Conservation (phyloP, 345 rosid genomes). For the Noccaea bulbosa region DNA sequence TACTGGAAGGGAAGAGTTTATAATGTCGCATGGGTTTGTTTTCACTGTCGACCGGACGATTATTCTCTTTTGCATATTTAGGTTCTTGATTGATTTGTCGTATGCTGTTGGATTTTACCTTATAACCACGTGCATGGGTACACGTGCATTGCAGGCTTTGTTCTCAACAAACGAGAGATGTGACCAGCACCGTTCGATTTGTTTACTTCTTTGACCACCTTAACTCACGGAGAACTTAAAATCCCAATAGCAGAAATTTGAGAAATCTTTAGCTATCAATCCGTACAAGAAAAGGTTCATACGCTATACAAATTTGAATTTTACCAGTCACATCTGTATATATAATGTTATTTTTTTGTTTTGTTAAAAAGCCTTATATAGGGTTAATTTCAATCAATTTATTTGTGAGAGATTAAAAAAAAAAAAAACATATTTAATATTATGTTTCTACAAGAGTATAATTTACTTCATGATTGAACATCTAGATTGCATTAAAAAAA, state of each 20-base stretch:
- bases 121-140: slow-evolving; percentile 50
- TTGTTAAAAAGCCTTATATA: too few relatives aligned
- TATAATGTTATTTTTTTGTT: not conserved
- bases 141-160: slow-evolving; percentile 54
- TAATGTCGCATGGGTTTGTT: slow-evolving; percentile 32
- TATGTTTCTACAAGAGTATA: not conserved
- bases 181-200: slow-evolving; percentile 35
- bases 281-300: too few relatives aligned
- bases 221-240: slow-evolving; percentile 20
- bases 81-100: slow-evolving; percentile 55
- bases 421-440: not conserved
- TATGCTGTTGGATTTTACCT: slow-evolving; percentile 62
- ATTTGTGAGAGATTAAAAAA: too few relatives aligned
- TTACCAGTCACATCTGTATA: not conserved
- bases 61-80: slow-evolving; percentile 65
- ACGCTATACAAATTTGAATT: not conserved
- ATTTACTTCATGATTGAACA: not conserved
- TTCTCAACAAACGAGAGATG: slow-evolving; percentile 39
- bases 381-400: not conserved
- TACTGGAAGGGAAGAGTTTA: slow-evolving; percentile 10
- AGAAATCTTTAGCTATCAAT: slow-evolving; percentile 1
- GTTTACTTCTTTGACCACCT: slow-evolving; percentile 44
- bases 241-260: slow-evolving; percentile 18
- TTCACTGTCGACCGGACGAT: slow-evolving; percentile 56
- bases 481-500: not conserved